Conservation (phyloP, 2,329 filamentous ascomycete genomes). For the Fusarium coffeatum region DNA sequence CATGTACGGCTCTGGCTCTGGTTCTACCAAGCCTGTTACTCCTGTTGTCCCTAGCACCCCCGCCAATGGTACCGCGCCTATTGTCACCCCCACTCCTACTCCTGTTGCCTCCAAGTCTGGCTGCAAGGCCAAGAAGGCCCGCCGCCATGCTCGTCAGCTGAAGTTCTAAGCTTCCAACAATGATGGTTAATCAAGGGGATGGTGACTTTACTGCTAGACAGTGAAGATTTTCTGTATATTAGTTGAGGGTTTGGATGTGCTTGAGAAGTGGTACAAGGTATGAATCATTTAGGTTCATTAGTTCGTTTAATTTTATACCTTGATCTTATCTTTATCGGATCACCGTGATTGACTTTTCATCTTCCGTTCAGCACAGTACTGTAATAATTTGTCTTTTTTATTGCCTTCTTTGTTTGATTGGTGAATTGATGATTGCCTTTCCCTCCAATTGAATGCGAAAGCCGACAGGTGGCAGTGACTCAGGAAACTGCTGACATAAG, state of each 20-base stretch:
- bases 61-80: slow-evolving; percentile 7
- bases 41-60: slow-evolving; percentile 24
- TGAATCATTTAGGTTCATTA: neutral
- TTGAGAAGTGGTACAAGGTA: neutral
- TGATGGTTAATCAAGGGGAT: accelerated
- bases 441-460: neutral
- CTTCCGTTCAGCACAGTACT: no score
- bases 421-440: accelerated
- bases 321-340: neutral
- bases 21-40: slow-evolving; percentile 9
- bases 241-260: neutral
- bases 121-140: slow-evolving; percentile 23
- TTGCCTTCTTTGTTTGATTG: no score
- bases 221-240: neutral
- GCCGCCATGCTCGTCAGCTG: slow-evolving; percentile 37
- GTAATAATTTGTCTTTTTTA: no score
- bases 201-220: neutral
- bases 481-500: slow-evolving; percentile 19
- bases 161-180: slow-evolving; percentile 21
- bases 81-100: slow-evolving; percentile 19
- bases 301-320: neutral
- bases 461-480: neutral
- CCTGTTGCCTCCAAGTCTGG: slow-evolving; percentile 20
- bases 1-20: slow-evolving; percentile 39
- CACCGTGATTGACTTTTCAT: no score